A percentile compares a stretch with the other conserved stretches of the same genome.
phyloP scores from a whole-genome alignment of 305 asterid genomes.

The Fraxinus xanthoxyloides region DNA sequence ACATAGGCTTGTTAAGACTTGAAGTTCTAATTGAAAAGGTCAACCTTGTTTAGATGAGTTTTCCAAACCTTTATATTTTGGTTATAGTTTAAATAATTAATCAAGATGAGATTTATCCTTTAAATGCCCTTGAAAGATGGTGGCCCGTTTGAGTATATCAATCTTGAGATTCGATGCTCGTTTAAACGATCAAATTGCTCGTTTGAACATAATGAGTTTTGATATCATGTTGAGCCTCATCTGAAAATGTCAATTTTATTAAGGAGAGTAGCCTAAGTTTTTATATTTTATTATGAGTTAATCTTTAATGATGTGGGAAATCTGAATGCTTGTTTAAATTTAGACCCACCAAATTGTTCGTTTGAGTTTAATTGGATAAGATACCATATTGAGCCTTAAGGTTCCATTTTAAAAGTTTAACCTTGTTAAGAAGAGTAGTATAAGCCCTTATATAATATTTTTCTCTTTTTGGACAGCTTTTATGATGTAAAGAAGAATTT shows the following conservation, averaged over 20 bases:
- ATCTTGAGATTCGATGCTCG: neutral
- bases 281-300: neutral
- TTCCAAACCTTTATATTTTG: neutral
- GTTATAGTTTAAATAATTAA: neutral
- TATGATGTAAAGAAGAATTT: neutral
- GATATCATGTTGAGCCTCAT: neutral
- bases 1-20: neutral
- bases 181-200: neutral
- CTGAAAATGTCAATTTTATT: neutral
- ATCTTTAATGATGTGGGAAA: neutral
- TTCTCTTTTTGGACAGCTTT: neutral
- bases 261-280: neutral
- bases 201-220: neutral
- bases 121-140: neutral
- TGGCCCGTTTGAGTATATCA: no score
- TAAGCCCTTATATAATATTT: no score
- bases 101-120: neutral
- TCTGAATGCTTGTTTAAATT: neutral
- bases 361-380: neutral
- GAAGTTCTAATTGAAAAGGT: no score
- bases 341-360: neutral
- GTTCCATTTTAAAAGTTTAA: neutral
- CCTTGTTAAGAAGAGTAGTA: neutral
- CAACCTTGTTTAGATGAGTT: no score
- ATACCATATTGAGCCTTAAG: neutral